phyloP scores from a whole-genome alignment of 176 grass and related monocot genomes.

The Alopecurus myosuroides region DNA sequence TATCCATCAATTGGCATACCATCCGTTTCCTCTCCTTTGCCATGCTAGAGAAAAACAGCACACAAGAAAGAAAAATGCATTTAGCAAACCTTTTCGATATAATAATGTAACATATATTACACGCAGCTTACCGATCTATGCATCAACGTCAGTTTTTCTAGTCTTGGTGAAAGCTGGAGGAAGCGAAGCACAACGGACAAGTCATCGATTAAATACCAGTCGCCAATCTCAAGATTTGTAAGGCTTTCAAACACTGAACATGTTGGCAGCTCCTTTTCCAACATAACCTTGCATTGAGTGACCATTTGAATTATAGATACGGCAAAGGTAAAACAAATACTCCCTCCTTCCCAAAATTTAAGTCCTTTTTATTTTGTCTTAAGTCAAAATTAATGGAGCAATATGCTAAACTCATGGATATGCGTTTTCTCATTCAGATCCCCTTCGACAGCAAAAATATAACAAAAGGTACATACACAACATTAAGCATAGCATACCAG shows the following conservation, averaged over 20 bases:
- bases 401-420: background rate
- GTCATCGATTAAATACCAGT: conserved; percentile 7
- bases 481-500: background rate
- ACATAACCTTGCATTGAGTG: conserved; percentile 21
- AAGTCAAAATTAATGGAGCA: background rate
- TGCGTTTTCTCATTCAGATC: background rate
- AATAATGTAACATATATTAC: background rate
- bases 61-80: background rate
- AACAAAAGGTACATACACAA: background rate
- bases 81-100: background rate
- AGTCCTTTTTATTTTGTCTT: background rate
- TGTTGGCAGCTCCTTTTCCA: conserved; percentile 25
- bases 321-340: background rate
- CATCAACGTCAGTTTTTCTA: conserved; percentile 4
- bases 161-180: conserved; percentile 24
- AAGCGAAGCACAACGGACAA: conserved; percentile 10
- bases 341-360: background rate
- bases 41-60: background rate
- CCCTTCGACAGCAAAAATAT: background rate
- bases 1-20: background rate
- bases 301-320: background rate
- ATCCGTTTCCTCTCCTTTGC: background rate
- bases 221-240: conserved; percentile 2
- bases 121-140: background rate
- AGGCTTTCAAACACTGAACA: conserved; percentile 18